Evolutionary conservation across 208 protist species (phyloP).

Genomic region (Leishmania lainsoni): DNA sequence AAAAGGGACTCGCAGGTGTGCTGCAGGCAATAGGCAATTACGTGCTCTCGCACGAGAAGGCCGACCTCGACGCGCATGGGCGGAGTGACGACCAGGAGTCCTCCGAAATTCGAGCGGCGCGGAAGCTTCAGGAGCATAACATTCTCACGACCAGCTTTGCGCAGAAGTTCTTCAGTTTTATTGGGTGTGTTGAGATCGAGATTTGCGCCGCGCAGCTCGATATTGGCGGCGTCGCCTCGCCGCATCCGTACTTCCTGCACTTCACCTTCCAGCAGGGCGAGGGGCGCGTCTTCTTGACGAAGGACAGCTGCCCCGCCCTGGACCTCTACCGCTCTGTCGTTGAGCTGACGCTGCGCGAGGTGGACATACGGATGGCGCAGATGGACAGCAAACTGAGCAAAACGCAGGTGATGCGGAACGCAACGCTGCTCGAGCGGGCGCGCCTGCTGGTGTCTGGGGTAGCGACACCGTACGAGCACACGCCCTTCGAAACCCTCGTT

Average conservation of each 20-base stretch:
- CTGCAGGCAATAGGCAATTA: slow-evolving; percentile 14
- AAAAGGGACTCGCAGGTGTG: background rate
- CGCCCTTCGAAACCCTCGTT: slow-evolving; percentile 30
- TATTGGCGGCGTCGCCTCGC: slow-evolving; percentile 59
- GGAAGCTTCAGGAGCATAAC: slow-evolving; percentile 50
- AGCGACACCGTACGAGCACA: slow-evolving; percentile 23
- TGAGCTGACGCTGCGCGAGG: slow-evolving; percentile 75
- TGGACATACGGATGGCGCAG: slow-evolving; percentile 74
- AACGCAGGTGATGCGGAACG: slow-evolving; percentile 47
- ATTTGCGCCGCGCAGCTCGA: slow-evolving; percentile 70
- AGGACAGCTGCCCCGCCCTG: slow-evolving; percentile 53
- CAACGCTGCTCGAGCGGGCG: slow-evolving; percentile 61
- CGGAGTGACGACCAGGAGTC: slow-evolving; percentile 21
- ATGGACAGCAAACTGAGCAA: slow-evolving; percentile 61
- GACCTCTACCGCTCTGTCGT: slow-evolving; percentile 79
- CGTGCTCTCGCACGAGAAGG: slow-evolving; percentile 14
- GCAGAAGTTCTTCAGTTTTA: slow-evolving; percentile 79
- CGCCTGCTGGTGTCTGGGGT: slow-evolving; percentile 55
- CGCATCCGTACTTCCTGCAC: slow-evolving; percentile 84
- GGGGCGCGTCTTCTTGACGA: slow-evolving; percentile 62
- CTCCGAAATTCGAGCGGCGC: slow-evolving; percentile 35
- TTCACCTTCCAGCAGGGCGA: slow-evolving; percentile 70
- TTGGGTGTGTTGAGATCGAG: slow-evolving; percentile 78
- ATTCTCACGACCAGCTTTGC: slow-evolving; percentile 41
- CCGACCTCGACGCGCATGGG: slow-evolving; percentile 26